Percentiles rank a stretch among this genome's conserved stretches.
These are phyloP conservation scores for Saccharomyces kudriavzevii DNA, from an alignment of 805 yeast species.

Conservation along the genomic window DNA sequence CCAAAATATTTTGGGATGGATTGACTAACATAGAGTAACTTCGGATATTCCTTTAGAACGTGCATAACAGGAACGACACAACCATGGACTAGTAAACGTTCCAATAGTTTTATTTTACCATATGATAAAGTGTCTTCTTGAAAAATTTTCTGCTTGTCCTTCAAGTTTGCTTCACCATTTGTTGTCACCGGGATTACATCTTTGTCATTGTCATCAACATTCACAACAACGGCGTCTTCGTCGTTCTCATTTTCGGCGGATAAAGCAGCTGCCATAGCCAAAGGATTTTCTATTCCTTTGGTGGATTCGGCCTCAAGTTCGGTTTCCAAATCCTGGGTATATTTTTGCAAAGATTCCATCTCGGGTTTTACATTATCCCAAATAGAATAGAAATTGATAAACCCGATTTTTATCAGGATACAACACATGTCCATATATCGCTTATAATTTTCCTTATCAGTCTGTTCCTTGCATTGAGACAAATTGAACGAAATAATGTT, in stretches of 20 bases:
- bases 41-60: constrained; percentile 55
- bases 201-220: constrained; percentile 3
- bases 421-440: constrained; percentile 37
- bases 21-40: constrained; percentile 45
- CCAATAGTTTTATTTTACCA: constrained; percentile 36
- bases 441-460: constrained; percentile 15
- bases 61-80: constrained; percentile 53
- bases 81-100: constrained; percentile 50
- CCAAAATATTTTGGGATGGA: constrained; percentile 41
- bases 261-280: constrained; percentile 83
- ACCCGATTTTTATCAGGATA: constrained; percentile 57
- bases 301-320: constrained; percentile 48
- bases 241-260: constrained; percentile 55
- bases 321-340: constrained; percentile 39
- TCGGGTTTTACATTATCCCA: constrained; percentile 50
- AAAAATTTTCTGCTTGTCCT: constrained; percentile 1
- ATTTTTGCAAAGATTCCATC: constrained; percentile 37
- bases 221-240: constrained; percentile 11
- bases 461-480: constrained; percentile 9
- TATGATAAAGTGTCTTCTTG: constrained; percentile 12
- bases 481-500: constrained; percentile 42
- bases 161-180: constrained; percentile 16
- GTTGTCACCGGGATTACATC: constrained; percentile 1
- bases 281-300: constrained; percentile 62
- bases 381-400: constrained; percentile 55